Evolutionary conservation across 1,139 yeast genomes (phyloP).

Genomic region (Zygotorulaspora mrakii): DNA sequence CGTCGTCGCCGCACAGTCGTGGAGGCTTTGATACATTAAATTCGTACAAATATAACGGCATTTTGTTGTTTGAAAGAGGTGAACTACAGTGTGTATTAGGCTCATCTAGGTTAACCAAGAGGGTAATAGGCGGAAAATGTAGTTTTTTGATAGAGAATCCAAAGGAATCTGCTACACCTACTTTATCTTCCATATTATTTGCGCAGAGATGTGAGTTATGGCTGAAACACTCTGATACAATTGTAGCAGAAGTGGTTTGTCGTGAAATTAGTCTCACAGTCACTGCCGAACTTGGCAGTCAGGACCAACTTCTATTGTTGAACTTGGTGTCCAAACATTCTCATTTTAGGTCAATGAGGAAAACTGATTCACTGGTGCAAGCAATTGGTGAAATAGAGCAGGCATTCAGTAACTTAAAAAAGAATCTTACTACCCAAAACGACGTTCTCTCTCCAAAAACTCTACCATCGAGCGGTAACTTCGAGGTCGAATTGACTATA

Average conservation of each 20-base stretch:
- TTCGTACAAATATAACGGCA: conserved; percentile 21
- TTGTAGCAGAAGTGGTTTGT: conserved; percentile 23
- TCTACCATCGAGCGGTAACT: conserved; percentile 1
- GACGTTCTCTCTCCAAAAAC: not conserved
- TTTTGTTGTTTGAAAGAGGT: conserved; percentile 23
- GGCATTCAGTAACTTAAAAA: conserved; percentile 13
- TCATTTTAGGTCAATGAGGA: conserved; percentile 25
- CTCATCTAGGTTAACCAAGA: conserved; percentile 28
- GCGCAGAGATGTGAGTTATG: conserved; percentile 23
- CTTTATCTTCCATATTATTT: conserved; percentile 25
- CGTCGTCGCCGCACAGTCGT: conserved; percentile 1
- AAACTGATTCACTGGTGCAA: conserved; percentile 20
- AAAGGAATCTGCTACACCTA: conserved; percentile 23
- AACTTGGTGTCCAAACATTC: conserved; percentile 22
- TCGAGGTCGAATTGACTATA: conserved; percentile 18
- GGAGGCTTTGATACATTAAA: conserved; percentile 11
- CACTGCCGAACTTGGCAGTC: conserved; percentile 23
- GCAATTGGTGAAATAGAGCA: conserved; percentile 19
- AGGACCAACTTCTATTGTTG: conserved; percentile 19
- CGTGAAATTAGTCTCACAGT: conserved; percentile 20
- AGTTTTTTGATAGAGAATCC: conserved; percentile 25
- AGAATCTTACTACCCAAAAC: conserved; percentile 9
- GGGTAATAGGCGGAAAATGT: conserved; percentile 32
- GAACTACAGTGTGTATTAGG: conserved; percentile 29
- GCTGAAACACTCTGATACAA: conserved; percentile 20